Conservation (phyloP, 495 filamentous ascomycete genomes). For the Aspergillus homomorphus region DNA sequence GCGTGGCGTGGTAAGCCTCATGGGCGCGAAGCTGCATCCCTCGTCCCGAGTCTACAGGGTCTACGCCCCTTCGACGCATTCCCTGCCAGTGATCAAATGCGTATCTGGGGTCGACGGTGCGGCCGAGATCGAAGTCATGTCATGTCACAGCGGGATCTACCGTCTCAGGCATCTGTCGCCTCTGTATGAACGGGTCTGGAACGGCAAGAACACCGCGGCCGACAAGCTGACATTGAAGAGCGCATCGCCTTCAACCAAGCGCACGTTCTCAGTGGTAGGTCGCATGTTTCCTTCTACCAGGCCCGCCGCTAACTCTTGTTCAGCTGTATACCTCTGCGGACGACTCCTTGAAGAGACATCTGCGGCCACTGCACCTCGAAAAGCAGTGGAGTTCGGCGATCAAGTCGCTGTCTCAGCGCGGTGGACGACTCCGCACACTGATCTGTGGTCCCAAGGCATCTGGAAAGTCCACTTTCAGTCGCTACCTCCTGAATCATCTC, state of each 20-base stretch:
- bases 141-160: conserved; percentile 52
- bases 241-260: conserved; percentile 20
- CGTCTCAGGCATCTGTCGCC: conserved; percentile 62
- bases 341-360: conserved; percentile 45
- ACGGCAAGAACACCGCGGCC: conserved; percentile 43
- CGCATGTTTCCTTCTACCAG: background rate
- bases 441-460: conserved; percentile 78
- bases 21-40: conserved; percentile 61
- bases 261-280: conserved; percentile 47
- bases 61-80: conserved; percentile 72
- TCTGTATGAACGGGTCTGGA: conserved; percentile 73
- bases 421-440: conserved; percentile 46
- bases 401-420: conserved; percentile 37
- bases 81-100: conserved; percentile 67
- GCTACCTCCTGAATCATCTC: conserved; percentile 72
- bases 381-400: conserved; percentile 59
- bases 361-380: conserved; percentile 61
- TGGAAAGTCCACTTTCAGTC: conserved; percentile 83
- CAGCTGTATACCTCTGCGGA: conserved; percentile 48
- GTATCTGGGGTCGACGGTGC: conserved; percentile 44
- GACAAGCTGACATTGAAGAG: conserved; percentile 39
- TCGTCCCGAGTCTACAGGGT: conserved; percentile 55
- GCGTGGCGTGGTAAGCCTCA: conserved; percentile 59
- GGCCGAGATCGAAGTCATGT: conserved; percentile 50
- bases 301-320: background rate